Evolutionary conservation across 106 monocot species (phyloP), one percentile per base, ranked within the genome.

Genomic region (Phalaenopsis aphrodite): DNA sequence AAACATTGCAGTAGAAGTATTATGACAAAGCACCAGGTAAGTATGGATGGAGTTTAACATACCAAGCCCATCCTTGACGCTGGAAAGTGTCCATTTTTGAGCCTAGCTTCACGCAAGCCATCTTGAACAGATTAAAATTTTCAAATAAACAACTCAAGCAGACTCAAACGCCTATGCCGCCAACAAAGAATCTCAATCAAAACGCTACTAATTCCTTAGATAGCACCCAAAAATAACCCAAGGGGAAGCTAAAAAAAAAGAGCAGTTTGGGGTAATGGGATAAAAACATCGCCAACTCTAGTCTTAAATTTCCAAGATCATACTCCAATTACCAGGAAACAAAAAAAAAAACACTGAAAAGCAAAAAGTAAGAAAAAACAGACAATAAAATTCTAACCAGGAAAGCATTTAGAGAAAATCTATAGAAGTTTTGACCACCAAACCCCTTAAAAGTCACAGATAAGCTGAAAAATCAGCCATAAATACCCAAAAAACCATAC

Each of bases 21-120:
- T 52, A 52, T 52, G 52, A 30, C 14, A 52, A 52, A 12, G 14
- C 52, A 52, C 12, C 47, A 52, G 14, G 52, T 52, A 52, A 52
- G 14, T 14, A 52, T 12, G 52, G 52, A n/a, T 39, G 18, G 42
- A 77, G 77, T 11, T 52, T 15, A 80, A 8, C 86, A 74, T 87
- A 87, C 87, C 87, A 87, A 41, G 87, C 87, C 73, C 78, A 81
- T n/a, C 87, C 87, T 78, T 78, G 73, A 15, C 81, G 77, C 17
- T 66, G 84, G 16, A 87, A 83, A 16, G 84, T 72, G 56, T 87
- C 87, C 14, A 78, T 30, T 84, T 87, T 87, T 43, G 87, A 87
- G 66, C 87, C 87, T 58, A 87, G 56, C 78, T 84, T 87, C 78
- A 78, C 67, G 45, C 81, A 74, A 36, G 84, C 87, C 87, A 87